phyloP scores from a whole-genome alignment of 345 rosid species.

The Triadica sebifera region DNA sequence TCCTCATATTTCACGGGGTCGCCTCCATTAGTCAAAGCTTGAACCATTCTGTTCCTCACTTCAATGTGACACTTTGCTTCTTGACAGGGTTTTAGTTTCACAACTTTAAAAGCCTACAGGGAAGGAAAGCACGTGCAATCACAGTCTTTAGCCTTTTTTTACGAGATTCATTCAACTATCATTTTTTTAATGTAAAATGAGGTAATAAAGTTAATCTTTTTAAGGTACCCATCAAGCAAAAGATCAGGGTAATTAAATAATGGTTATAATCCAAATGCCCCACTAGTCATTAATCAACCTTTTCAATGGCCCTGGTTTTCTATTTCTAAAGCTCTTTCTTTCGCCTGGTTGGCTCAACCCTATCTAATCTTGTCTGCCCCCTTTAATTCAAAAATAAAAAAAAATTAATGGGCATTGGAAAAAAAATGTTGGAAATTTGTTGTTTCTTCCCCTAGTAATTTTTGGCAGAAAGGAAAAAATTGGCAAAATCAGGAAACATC shows the following conservation, averaged over 20 bases:
- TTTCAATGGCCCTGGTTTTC: not conserved
- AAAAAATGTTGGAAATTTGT: not conserved
- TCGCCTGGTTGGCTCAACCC: not conserved
- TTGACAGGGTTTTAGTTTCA: not conserved
- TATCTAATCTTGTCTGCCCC: constrained; percentile 6
- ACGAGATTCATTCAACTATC: not conserved
- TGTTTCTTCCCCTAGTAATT: not conserved
- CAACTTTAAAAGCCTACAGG: not conserved
- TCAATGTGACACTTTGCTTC: constrained; percentile 1
- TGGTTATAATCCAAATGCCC: not conserved
- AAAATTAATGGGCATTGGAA: no score
- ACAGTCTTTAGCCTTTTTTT: not conserved
- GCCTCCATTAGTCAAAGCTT: not conserved
- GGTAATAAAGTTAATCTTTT: not conserved
- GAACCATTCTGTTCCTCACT: constrained; percentile 2
- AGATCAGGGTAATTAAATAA: no score
- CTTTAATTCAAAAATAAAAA: no score
- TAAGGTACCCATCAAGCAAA: not conserved
- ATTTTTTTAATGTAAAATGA: not conserved
- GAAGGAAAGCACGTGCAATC: constrained; percentile 21
- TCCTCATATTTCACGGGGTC: constrained; percentile 6
- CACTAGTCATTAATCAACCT: not conserved
- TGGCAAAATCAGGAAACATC: not conserved
- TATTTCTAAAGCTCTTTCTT: not conserved
- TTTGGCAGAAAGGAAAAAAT: not conserved